Base-by-base conservation (phyloP, 2,329 filamentous ascomycete genomes). In the Claviceps sp. region DNA sequence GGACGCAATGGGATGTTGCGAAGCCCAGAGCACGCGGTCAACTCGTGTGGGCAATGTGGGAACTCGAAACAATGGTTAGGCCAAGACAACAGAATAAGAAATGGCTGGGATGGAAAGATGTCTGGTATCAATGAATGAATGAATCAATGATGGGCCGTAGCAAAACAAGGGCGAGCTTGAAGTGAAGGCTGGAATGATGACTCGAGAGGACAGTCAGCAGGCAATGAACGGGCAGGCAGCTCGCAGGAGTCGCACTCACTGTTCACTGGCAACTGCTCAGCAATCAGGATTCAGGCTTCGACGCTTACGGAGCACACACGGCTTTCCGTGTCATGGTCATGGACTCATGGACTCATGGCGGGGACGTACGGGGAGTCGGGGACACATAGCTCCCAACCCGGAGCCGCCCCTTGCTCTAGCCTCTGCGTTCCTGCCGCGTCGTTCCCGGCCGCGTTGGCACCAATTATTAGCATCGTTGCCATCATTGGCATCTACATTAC, bases 251-350 rank as follows among this genome's bases (percentile, higher is more conserved):
- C n/a, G 26, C 26, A 26, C 26, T 26, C 26, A 26, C 18, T 18
- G n/a, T n/a, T n/a, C n/a, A n/a, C n/a, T n/a, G n/a, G n/a, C n/a
- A n/a, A 22, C 24, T 24, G 24, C 24, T 14, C 20, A 40, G 49
- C 49, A 22, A 41, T 34, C 30, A 34, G 30, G 30, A 34, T 46
- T 42, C 42, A 50, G 49, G 49, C 49, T 46, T 50, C 42, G 14
- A 46, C 49, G 49, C 26, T 46, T 50, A 50, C 49, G 49, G 48
- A 36, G 40, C 24, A 40, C 48, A 44, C 30, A 41, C 14, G 14
- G 37, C 14, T 14, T 14, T 16, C 37, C 37, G 6, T 40, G 38
- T 22, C 16, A 40, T 18, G n/a, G 14, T 16, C 37, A 38, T 14
- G 14, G 18, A 11, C 41, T 5, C 22, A 16, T 3, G 14, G 20